phyloP scores from a whole-genome alignment of 2,329 filamentous ascomycete species.

The Alternaria conjuncta region DNA sequence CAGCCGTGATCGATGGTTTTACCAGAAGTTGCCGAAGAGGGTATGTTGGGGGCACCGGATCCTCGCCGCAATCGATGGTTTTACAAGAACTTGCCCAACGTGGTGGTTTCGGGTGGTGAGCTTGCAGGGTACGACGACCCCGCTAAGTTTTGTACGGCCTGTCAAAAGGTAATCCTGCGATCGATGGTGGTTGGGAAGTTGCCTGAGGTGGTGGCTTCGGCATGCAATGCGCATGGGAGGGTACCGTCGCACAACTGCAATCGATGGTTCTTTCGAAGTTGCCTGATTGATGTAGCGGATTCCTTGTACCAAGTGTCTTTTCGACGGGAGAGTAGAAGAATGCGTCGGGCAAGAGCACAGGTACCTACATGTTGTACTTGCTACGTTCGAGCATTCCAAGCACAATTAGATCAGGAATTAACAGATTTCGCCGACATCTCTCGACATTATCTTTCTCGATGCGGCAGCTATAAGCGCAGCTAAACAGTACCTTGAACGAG shows the following conservation, averaged over 20 bases:
- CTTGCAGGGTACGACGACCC: background rate
- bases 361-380: background rate
- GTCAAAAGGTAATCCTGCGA: accelerated
- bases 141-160: background rate
- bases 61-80: too few species aligned
- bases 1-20: background rate
- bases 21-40: background rate
- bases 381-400: background rate
- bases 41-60: too few species aligned
- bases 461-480: background rate
- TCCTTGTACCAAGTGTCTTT: background rate
- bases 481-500: background rate
- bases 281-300: background rate
- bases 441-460: background rate
- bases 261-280: background rate
- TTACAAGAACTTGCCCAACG: background rate
- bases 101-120: background rate
- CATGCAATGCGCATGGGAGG: too few species aligned
- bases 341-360: background rate
- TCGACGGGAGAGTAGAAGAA: background rate
- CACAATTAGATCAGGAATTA: accelerated
- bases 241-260: background rate
- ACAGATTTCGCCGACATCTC: background rate
- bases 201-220: background rate
- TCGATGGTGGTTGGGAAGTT: background rate